Conservation (phyloP, 2,329 filamentous ascomycete species). For the Polytolypa hystricis region DNA sequence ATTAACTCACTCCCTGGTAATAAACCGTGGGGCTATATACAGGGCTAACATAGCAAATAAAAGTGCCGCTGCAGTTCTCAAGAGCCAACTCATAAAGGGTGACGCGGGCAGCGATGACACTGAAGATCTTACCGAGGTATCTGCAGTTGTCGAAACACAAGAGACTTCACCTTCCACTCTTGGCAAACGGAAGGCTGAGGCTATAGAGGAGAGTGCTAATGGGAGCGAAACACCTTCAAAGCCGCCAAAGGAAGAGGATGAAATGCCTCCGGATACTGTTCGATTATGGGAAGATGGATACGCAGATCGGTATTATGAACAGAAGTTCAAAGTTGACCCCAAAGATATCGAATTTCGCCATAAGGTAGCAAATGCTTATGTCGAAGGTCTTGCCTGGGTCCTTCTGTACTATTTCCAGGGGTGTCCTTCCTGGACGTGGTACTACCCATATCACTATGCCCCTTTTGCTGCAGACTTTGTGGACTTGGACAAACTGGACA, state of each 20-base stretch:
- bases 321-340: conserved; percentile 81
- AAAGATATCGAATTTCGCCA: conserved; percentile 77
- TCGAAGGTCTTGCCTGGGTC: conserved; percentile 91
- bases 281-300: conserved; percentile 93
- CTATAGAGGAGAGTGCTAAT: conserved; percentile 50
- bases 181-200: conserved; percentile 55
- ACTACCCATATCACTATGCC: conserved; percentile 96
- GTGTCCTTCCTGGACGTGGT: conserved; percentile 98
- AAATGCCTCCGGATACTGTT: conserved; percentile 66
- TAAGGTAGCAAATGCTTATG: conserved; percentile 81
- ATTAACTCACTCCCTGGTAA: conserved; percentile 78
- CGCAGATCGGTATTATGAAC: conserved; percentile 88
- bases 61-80: conserved; percentile 80
- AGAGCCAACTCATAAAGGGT: conserved; percentile 57
- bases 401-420: conserved; percentile 96
- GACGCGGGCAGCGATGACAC: conserved; percentile 18
- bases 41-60: conserved; percentile 79
- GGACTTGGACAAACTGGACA: conserved; percentile 64
- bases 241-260: conserved; percentile 38
- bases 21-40: conserved; percentile 56
- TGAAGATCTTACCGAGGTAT: no score
- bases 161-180: conserved; percentile 22
- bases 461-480: conserved; percentile 94
- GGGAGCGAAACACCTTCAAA: conserved; percentile 47
- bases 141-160: conserved; percentile 16